These are phyloP conservation scores for Juglanconis juglandina DNA, from an alignment of 2,329 filamentous ascomycete genomes.

Conservation along the genomic window DNA sequence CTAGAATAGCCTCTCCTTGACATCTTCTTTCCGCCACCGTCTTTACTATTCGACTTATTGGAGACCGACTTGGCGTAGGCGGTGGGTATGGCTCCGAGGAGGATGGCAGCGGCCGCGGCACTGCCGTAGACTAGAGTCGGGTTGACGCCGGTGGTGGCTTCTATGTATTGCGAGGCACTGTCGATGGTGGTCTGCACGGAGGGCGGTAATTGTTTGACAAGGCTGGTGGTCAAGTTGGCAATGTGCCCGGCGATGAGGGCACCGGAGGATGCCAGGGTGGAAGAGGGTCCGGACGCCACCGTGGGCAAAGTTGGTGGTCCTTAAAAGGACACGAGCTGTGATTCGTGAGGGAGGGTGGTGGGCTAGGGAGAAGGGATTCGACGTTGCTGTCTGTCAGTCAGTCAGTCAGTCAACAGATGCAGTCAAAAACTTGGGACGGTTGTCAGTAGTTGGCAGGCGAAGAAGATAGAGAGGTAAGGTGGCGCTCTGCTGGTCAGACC, in stretches of 20 bases:
- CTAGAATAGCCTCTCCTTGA: conserved; percentile 51
- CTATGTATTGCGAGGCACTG: conserved; percentile 50
- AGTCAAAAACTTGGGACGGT: not conserved
- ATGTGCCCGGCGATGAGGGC: conserved; percentile 44
- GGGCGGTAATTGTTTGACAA: conserved; percentile 38
- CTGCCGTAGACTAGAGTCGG: conserved; percentile 49
- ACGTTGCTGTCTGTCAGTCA: not conserved
- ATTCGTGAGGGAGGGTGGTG: conserved; percentile 1
- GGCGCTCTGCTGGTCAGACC: not conserved
- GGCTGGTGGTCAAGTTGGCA: conserved; percentile 51
- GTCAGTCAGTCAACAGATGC: not conserved
- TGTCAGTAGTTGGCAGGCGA: not conserved
- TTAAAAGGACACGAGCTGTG: conserved; percentile 34
- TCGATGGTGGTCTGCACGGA: conserved; percentile 53
- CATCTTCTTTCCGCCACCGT: conserved; percentile 35
- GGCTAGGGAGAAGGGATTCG: not conserved
- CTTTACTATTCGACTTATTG: conserved; percentile 20
- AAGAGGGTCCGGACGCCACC: conserved; percentile 58
- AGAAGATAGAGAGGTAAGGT: not conserved
- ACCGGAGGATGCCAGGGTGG: conserved; percentile 58
- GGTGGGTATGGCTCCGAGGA: conserved; percentile 45
- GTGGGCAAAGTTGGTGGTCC: conserved; percentile 44
- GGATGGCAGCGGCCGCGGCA: conserved; percentile 44
- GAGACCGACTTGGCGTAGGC: conserved; percentile 24
- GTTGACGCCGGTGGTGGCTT: conserved; percentile 47